Base-by-base conservation (phyloP, 257 asterid species). In the Orobanche coerulescens region DNA sequence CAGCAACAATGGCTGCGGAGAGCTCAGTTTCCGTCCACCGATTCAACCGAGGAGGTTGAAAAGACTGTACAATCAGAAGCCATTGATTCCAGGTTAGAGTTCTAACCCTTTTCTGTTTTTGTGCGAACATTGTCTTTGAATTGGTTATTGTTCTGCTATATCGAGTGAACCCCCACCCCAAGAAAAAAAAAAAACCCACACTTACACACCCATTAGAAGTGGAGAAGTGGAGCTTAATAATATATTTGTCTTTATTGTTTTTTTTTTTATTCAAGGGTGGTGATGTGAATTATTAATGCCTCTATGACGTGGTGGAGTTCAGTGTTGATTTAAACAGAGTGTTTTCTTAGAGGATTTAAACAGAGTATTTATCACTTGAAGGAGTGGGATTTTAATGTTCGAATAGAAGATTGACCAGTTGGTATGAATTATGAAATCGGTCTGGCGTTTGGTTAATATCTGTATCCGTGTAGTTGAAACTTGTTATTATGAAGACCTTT, bases 1-100 rank as follows among this genome's bases (percentile, higher is more conserved):
- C 80, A 66, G 57, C 96, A 81, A 76, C 95, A 86, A 70, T 88
- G 95, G 95, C 80, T 82, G 62, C 80, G 81, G 22, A 86, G 94
- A 68, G 75, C 70, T 74, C 88, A 85, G 67, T 36, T 68, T 66
- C 48, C 77, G 15, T 70, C 81, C 30, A 20, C 80, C 4, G 90
- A 82, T 50, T 68, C 80, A 20, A 50, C 73, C 6, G 82, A 77
- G 4, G 95, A 88, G 80, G 91, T 84, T 47, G 94, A 84, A 36
- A 86, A 82, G 79, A 80, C 94, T 58, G 73, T 83, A 10, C 95
- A 82, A 60, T 74, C 95, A 24, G 89, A 82, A 74, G 80, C 87
- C 44, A 70, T 64, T 13, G 91, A 86, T 73, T 79, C 88, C 1
- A 77, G 94, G 95, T 81, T n/a, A 59, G 58, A 33, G 0, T n/a